Percentiles rank a stretch among this genome's conserved stretches.
Conservation (phyloP, 1,284 basidiomycete species). For the Mycena citricolor region DNA sequence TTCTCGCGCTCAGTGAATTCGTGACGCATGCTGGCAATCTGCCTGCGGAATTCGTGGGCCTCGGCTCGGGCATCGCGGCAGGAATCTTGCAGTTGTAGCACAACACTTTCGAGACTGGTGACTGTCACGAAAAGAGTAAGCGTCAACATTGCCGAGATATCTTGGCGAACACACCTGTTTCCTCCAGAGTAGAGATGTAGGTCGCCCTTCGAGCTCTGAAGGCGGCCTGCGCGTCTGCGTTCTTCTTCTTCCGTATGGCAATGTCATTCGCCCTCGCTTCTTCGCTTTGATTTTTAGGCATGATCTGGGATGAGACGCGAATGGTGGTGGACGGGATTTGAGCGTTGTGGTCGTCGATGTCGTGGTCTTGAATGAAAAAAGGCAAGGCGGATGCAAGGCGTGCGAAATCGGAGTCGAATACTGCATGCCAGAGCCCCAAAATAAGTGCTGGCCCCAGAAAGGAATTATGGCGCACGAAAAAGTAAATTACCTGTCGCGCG, state of each 20-base stretch:
- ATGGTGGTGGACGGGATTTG: constrained; percentile 33
- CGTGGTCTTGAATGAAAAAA: constrained; percentile 37
- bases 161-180: constrained; percentile 55
- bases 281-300: constrained; percentile 13
- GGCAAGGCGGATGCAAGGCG: constrained; percentile 31
- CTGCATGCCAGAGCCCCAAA: no score
- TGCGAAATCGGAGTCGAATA: constrained; percentile 36
- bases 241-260: constrained; percentile 79
- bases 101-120: constrained; percentile 76
- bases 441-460: background rate
- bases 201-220: constrained; percentile 73
- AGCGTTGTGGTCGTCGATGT: constrained; percentile 31
- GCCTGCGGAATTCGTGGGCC: constrained; percentile 54
- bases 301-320: constrained; percentile 29
- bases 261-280: constrained; percentile 45
- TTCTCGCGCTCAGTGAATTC: constrained; percentile 71
- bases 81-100: constrained; percentile 77
- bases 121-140: constrained; percentile 43
- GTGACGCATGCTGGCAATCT: constrained; percentile 61
- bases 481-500: no score
- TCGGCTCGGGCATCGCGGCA: constrained; percentile 66
- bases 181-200: constrained; percentile 85
- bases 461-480: no score
- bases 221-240: constrained; percentile 76
- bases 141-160: no score